Evolutionary conservation across 306 rosid species (phyloP).

Genomic region (Argentina anserina): DNA sequence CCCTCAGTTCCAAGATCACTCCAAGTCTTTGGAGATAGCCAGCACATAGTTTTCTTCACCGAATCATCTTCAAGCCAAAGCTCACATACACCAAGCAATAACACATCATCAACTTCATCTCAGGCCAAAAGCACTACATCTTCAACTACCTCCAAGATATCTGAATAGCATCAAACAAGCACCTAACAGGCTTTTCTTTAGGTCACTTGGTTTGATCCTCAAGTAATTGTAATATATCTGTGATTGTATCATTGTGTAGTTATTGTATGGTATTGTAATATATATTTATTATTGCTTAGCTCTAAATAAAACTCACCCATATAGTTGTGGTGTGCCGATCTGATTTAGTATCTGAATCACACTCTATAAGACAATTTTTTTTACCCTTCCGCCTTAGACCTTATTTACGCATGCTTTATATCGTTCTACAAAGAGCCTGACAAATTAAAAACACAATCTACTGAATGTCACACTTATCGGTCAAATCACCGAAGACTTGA

Average conservation of each 20-base stretch:
- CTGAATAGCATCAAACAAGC: conserved; percentile 15
- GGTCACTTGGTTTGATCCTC: conserved; percentile 12
- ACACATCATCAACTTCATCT: conserved; percentile 34
- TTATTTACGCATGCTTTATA: too few species aligned
- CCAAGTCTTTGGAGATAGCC: conserved; percentile 43
- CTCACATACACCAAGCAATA: conserved; percentile 38
- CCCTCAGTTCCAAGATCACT: conserved; percentile 69
- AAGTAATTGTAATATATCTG: background rate
- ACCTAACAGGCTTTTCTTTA: background rate
- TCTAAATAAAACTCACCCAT: background rate
- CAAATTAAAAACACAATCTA: background rate
- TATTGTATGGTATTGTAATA: background rate
- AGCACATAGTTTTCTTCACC: conserved; percentile 48
- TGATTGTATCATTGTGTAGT: background rate
- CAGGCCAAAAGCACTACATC: conserved; percentile 34
- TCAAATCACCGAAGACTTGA: too few species aligned
- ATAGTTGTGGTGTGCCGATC: too few species aligned
- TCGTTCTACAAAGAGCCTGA: too few species aligned
- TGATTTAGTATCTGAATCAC: too few species aligned
- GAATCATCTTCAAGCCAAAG: conserved; percentile 54
- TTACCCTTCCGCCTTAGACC: too few species aligned
- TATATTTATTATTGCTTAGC: too few species aligned
- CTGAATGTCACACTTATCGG: too few species aligned
- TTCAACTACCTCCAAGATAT: conserved; percentile 22
- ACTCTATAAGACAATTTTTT: too few species aligned